phyloP scores from a whole-genome alignment of 129 eudicot species.

The Sambucus nigra region DNA sequence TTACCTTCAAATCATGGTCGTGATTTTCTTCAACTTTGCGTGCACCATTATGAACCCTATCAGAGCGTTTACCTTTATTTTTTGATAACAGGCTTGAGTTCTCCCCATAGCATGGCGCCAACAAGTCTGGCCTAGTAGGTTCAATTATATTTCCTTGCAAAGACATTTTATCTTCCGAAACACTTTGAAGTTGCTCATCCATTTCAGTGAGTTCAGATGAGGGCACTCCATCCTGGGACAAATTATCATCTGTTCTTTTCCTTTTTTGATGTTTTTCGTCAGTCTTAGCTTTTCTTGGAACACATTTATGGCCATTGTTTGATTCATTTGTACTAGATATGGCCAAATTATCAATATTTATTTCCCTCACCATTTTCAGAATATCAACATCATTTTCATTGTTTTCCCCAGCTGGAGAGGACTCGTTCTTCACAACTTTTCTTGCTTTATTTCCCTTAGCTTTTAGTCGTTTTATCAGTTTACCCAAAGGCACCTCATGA shows the following conservation, averaged over 20 bases:
- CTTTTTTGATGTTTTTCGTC: slow-evolving; percentile 27
- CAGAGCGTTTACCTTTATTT: slow-evolving; percentile 24
- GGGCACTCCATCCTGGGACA: slow-evolving; percentile 11
- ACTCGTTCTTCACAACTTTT: slow-evolving; percentile 38
- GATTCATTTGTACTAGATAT: slow-evolving; percentile 39
- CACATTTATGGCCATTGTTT: slow-evolving; percentile 46
- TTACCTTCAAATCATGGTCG: slow-evolving; percentile 46
- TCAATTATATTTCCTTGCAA: slow-evolving; percentile 20
- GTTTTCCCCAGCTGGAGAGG: slow-evolving; percentile 34
- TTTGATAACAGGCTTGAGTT: slow-evolving; percentile 20
- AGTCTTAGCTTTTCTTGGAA: slow-evolving; percentile 17
- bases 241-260: slow-evolving; percentile 20
- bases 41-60: slow-evolving; percentile 19
- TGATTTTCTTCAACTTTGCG: slow-evolving; percentile 18
- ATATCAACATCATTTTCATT: slow-evolving; percentile 59
- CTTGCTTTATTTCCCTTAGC: slow-evolving; percentile 70
- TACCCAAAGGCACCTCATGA: slow-evolving; percentile 69
- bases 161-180: slow-evolving; percentile 24
- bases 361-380: slow-evolving; percentile 79
- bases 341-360: slow-evolving; percentile 48
- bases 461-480: slow-evolving; percentile 62
- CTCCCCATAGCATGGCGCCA: slow-evolving; percentile 19
- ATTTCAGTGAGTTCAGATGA: slow-evolving; percentile 24
- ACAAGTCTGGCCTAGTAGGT: slow-evolving; percentile 28
- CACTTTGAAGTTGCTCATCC: slow-evolving; percentile 34